Conservation (phyloP, 176 grass and related monocot species). For the Aechmea fasciata region DNA sequence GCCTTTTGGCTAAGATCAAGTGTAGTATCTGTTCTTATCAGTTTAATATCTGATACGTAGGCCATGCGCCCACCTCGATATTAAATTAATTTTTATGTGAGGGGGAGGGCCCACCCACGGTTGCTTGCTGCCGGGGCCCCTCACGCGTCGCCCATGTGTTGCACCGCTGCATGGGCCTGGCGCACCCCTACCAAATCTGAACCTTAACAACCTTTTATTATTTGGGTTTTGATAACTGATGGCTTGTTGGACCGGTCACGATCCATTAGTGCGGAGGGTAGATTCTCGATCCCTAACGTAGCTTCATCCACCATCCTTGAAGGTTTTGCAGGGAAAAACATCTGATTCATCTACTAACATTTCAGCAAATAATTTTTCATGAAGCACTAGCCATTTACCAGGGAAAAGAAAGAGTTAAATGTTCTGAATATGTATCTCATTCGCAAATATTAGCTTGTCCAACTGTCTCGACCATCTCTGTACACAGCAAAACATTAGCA, state of each 20-base stretch:
- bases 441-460: too few relatives aligned
- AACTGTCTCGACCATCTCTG: too few relatives aligned
- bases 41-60: slow-evolving; percentile 22
- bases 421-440: too few relatives aligned
- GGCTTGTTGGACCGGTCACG: background rate
- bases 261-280: background rate
- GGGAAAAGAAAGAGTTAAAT: too few relatives aligned
- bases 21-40: slow-evolving; percentile 89
- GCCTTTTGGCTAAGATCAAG: slow-evolving; percentile 84
- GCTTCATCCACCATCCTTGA: too few relatives aligned
- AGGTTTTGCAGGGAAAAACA: too few relatives aligned
- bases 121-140: background rate
- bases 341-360: too few relatives aligned
- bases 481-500: too few relatives aligned
- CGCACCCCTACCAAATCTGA: background rate
- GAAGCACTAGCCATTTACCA: too few relatives aligned
- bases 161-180: background rate
- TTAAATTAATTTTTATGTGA: slow-evolving; percentile 1
- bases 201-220: background rate
- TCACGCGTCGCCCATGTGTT: background rate
- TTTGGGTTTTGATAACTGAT: background rate
- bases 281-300: background rate
- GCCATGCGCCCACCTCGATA: background rate
- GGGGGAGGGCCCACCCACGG: background rate
- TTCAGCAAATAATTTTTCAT: too few relatives aligned